A percentile compares a stretch with the other conserved stretches of the same genome.
These are phyloP conservation scores for Zymoseptoria ardabiliae DNA, from an alignment of 2,329 filamentous ascomycete species.

Conservation along the genomic window DNA sequence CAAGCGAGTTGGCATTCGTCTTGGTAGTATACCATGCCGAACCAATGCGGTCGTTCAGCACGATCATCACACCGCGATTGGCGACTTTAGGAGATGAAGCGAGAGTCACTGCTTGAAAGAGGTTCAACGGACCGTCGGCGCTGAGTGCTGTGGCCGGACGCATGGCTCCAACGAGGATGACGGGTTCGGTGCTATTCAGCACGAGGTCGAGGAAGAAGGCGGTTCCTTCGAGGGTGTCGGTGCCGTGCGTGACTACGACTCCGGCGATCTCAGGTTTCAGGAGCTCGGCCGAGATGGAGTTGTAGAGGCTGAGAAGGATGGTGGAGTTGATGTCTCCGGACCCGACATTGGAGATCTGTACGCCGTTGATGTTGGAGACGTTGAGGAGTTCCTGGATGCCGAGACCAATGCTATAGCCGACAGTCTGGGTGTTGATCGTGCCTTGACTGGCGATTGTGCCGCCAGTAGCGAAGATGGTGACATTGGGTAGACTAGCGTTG, in stretches of 20 bases:
- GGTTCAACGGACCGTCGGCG: conserved; percentile 57
- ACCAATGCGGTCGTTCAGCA: conserved; percentile 55
- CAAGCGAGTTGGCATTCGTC: conserved; percentile 55
- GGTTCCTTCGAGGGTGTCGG: conserved; percentile 58
- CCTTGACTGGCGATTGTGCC: conserved; percentile 53
- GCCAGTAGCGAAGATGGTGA: conserved; percentile 52
- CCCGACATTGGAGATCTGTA: conserved; percentile 35
- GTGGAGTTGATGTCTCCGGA: conserved; percentile 39
- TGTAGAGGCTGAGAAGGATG: conserved; percentile 43
- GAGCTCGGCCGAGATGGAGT: conserved; percentile 44
- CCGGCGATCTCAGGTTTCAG: conserved; percentile 37
- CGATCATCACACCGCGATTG: conserved; percentile 52
- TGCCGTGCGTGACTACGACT: conserved; percentile 57
- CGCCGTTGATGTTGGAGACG: conserved; percentile 48
- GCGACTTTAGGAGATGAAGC: conserved; percentile 42
- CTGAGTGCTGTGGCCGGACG: conserved; percentile 55
- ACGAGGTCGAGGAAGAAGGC: conserved; percentile 57
- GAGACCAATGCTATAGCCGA: conserved; percentile 47
- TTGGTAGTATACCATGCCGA: conserved; percentile 54
- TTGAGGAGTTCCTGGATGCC: conserved; percentile 46
- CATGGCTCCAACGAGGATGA: conserved; percentile 57
- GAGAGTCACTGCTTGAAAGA: conserved; percentile 53
- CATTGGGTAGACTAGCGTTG: conserved; percentile 46
- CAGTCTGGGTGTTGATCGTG: conserved; percentile 45
- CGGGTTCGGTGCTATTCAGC: conserved; percentile 50